Evolutionary conservation across 495 filamentous ascomycete genomes (phyloP), one percentile per base, ranked within the genome.

Genomic region (Penicillium ochrochloron): DNA sequence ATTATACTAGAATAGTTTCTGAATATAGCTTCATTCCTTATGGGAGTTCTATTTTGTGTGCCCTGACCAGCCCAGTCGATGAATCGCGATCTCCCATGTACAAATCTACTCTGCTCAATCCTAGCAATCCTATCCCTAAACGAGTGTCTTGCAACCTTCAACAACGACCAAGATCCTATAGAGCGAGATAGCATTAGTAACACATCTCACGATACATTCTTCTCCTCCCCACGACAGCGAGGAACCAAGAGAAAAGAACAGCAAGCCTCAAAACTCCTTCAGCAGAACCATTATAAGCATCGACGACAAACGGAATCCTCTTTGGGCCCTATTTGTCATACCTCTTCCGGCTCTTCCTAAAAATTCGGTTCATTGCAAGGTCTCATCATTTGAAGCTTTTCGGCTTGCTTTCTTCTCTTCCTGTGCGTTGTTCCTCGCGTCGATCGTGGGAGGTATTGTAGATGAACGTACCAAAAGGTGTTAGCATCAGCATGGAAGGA

Each of bases 331-430:
- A 57, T 65, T 63, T 74, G 79, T 54, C 79, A 82, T 80, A 76
- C 80, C 80, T 82, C 69, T 81, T 82, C 78, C 80, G 80, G 80
- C 80, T 82, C 80, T 82, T 82, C 80, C 80, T 82, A 82, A 79
- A 76, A 73, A 74, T 65, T 68, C 74, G 80, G 80, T 82, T 80
- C 74, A 65, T 69, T 65, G 63, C 70, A 73, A 66, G 66, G 70
- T 78, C 76, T 82, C 79, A 81, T 82, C 80, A 81, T 80, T 66
- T 70, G 50, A 61, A 56, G 61, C 55, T 67, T 68, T 48, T 65
- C 66, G 60, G 57, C 55, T 72, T 56, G 31, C 69, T 50, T 64
- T 64, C 44, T 53, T 62, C 23, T 51, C 55, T 56, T 31, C n/a
- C 53, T 41, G 60, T 60, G 44, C 27, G 52, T 52, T 34, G 42